Base-by-base conservation (phyloP, 106 monocot species). In the Dendrobium catenatum region DNA sequence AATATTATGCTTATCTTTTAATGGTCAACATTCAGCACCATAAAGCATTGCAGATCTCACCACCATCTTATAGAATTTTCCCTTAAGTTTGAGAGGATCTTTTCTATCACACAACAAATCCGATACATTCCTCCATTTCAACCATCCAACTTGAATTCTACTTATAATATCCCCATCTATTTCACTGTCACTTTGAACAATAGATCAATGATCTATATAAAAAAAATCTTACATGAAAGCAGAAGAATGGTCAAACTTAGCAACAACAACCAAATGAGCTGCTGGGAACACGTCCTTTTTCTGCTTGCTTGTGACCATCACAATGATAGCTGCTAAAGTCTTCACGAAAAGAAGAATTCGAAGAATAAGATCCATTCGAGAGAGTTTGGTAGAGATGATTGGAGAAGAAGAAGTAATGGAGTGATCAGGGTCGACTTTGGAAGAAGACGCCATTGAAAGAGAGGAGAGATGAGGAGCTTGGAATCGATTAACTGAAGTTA, bases 161-260 rank as follows among this genome's bases (percentile, higher is more conserved):
- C 29, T 29, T 0, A 29, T 29, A 29, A 29, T 29, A 29, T 29
- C 29, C 29, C 29, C 29, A 0, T 29, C 29, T 29, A 0, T 29
- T 29, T 29, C 29, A 29, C 29, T 0, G 1, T 29, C 29, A 29
- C 29, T 29, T 1, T 29, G 29, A 29, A 29, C 29, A 29, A 29
- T 29, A 29, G 1, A 29, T 29, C 1, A 13, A 20, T 6, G 22
- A 64, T 64, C 5, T 22, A 64, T 26, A 26, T 26, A 26, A 26
- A 2, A 2, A 5, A 22, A 22, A 22, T 5, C 78, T 83, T 81
- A 93, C 93, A 90, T 83, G 43, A 93, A 72, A 2, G 93, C 88
- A 6, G 93, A 90, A 9, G 94, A 88, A 81, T 94, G 55, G 42
- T 73, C 75, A 80, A 89, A 94, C 68, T 89, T 91, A 67, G 91